Conservation (phyloP, 768 basidiomycete species). For the Amanita subjunquillea region DNA sequence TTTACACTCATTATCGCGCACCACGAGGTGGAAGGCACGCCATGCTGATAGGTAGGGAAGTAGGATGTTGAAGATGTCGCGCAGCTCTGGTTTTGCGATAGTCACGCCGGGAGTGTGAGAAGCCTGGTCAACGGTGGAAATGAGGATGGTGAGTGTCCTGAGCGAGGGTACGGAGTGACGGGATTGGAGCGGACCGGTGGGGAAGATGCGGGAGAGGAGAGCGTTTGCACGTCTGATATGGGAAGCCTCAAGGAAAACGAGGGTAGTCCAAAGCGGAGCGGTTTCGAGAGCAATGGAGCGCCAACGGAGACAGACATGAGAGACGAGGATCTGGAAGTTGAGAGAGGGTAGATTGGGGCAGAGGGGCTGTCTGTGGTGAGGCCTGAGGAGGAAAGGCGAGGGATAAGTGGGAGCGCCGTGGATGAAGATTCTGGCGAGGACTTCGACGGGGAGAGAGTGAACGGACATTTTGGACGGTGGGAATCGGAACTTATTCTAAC, state of each 20-base stretch:
- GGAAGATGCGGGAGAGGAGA: slow-evolving; percentile 28
- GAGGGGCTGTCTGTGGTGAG: slow-evolving; percentile 29
- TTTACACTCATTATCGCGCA: slow-evolving; percentile 53
- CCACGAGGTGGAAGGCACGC: slow-evolving; percentile 50
- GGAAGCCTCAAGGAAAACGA: slow-evolving; percentile 40
- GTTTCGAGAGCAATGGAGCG: slow-evolving; percentile 41
- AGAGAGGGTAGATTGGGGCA: slow-evolving; percentile 17
- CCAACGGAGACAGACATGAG: slow-evolving; percentile 52
- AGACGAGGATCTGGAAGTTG: slow-evolving; percentile 43
- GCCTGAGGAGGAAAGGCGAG: slow-evolving; percentile 41
- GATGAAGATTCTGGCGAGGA: slow-evolving; percentile 46
- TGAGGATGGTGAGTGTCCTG: slow-evolving; percentile 36
- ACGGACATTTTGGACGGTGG: slow-evolving; percentile 17
- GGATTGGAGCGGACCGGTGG: slow-evolving; percentile 6
- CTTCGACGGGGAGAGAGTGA: slow-evolving; percentile 45
- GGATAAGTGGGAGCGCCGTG: slow-evolving; percentile 37
- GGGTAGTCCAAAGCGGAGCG: slow-evolving; percentile 41
- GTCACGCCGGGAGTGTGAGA: slow-evolving; percentile 41
- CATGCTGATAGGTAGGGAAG: slow-evolving; percentile 38
- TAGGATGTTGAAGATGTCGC: slow-evolving; percentile 31
- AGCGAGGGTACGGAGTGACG: slow-evolving; percentile 11
- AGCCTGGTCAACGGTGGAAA: slow-evolving; percentile 41
- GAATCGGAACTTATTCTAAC: neutral
- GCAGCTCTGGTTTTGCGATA: slow-evolving; percentile 41
- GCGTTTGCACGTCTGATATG: slow-evolving; percentile 38